Evolutionary conservation across 2,329 filamentous ascomycete species (phyloP), one percentile per base, ranked within the genome.

Genomic region (Colletotrichum lini): DNA sequence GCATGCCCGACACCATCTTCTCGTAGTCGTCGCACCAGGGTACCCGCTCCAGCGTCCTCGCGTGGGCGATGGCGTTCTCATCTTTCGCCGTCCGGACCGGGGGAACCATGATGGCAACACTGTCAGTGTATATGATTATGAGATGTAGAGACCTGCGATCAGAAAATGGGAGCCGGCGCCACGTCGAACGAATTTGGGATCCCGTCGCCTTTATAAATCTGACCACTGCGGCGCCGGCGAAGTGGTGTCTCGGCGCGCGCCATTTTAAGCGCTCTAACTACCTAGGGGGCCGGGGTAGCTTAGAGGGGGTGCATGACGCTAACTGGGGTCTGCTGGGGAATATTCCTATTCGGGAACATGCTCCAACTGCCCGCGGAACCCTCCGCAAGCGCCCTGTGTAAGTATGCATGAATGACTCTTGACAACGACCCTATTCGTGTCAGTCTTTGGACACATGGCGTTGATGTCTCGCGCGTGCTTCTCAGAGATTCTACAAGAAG

Each of bases 1-100:
- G 81, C 82, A 91, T 88, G 38, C 89, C 89, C 0, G 88, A 91
- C 54, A 91, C 87, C 89, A 91, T 91, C 76, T 87, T 89, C 75
- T 91, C 88, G 71, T 90, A 91, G 72, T 91, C 86, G 4, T 91
- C 89, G 70, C 87, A 86, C 83, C 86, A 88, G 0, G 88, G 88
- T 1, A 86, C 81, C 72, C 89, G 84, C 12, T 84, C 79, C 13
- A 89, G 78, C 44, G 81, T 81, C 73, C 81, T 85, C 16, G 88
- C 87, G 44, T 81, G 79, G 57, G 80, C 83, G 47, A 89, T 81
- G 54, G 81, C 80, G 38, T 79, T 78, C 0, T 76, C 68, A 65
- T 87, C 81, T 70, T 86, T 87, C 42, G 21, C 2, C 7, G 60
- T 63, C 12, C 49, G 49, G 16, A 63, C 49, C 18, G 60, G 60